Percentiles rank a stretch among this genome's conserved stretches.
Evolutionary conservation across 1,139 yeast genomes (phyloP).

Genomic region (Yamadazyma blattariae): DNA sequence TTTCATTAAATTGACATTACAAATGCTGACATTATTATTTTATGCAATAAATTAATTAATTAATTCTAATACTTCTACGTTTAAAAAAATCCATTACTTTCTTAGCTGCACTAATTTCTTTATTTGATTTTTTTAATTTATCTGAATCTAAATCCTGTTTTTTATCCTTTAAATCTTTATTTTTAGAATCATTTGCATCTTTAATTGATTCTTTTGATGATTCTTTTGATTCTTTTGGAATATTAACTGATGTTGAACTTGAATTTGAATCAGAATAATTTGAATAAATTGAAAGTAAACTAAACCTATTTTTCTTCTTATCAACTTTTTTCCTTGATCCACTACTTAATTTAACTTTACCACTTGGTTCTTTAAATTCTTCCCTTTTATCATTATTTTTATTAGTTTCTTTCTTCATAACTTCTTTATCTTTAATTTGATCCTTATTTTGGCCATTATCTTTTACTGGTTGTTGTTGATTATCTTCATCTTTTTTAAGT

Average conservation of each 20-base stretch:
- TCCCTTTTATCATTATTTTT: neutral
- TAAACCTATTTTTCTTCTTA: conserved; percentile 49
- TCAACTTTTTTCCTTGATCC: conserved; percentile 20
- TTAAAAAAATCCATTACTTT: conserved; percentile 81
- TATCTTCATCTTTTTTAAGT: conserved; percentile 1
- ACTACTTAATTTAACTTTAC: neutral
- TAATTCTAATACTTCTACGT: conserved; percentile 60
- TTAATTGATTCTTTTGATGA: neutral
- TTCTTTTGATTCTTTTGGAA: conserved; percentile 1
- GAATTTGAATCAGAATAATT: conserved; percentile 21
- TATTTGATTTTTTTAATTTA: conserved; percentile 10
- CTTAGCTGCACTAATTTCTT: conserved; percentile 70
- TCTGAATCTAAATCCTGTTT: neutral
- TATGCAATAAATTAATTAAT: no score
- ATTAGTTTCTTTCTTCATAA: neutral
- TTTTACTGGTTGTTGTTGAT: neutral
- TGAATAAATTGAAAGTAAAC: conserved; percentile 51
- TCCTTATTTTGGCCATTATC: neutral
- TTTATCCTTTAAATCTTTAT: neutral
- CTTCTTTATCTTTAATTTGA: neutral
- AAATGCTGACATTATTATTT: no score
- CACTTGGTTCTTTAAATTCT: neutral
- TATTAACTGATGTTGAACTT: conserved; percentile 14
- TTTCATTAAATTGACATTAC: neutral
- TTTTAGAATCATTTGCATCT: neutral